phyloP scores from a whole-genome alignment of 179 eudicot species.

The Sideroxylon spinosum region DNA sequence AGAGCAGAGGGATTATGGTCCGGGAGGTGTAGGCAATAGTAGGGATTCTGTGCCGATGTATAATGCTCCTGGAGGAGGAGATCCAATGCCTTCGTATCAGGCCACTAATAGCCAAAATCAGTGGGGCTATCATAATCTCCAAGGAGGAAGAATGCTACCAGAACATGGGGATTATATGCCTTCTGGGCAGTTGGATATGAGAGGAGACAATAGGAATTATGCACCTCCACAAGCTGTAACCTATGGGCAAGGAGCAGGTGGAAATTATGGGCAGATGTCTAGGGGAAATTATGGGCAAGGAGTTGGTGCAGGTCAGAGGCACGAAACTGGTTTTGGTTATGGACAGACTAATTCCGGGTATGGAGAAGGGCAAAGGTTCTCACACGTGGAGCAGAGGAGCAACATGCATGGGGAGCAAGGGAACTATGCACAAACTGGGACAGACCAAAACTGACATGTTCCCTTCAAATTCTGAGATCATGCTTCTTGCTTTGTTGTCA shows the following conservation, averaged over 20 bases:
- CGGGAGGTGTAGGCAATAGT: conserved; percentile 34
- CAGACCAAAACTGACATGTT: conserved; percentile 35
- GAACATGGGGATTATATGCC: conserved; percentile 24
- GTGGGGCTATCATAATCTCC: conserved; percentile 27
- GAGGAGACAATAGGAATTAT: conserved; percentile 28
- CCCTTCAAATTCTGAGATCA: background rate
- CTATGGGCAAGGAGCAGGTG: conserved; percentile 20
- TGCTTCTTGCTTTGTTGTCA: background rate
- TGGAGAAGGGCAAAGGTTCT: conserved; percentile 28
- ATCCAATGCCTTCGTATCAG: conserved; percentile 39
- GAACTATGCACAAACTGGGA: conserved; percentile 30
- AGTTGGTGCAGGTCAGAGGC: conserved; percentile 27
- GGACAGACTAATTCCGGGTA: conserved; percentile 27
- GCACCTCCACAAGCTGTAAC: conserved; percentile 27
- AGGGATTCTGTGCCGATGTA: conserved; percentile 25
- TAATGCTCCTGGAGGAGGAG: conserved; percentile 31
- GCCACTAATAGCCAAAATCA: conserved; percentile 36
- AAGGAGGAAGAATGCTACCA: conserved; percentile 33
- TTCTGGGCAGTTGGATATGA: conserved; percentile 23
- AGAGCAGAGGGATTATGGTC: conserved; percentile 28
- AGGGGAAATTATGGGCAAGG: conserved; percentile 26
- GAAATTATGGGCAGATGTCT: conserved; percentile 14
- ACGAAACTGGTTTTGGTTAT: conserved; percentile 24
- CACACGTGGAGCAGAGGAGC: conserved; percentile 28
- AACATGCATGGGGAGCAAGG: conserved; percentile 30